Percentiles rank a stretch among this genome's conserved stretches.
phyloP scores from a whole-genome alignment of 2,329 filamentous ascomycete species.

The Sporothrix inflata region DNA sequence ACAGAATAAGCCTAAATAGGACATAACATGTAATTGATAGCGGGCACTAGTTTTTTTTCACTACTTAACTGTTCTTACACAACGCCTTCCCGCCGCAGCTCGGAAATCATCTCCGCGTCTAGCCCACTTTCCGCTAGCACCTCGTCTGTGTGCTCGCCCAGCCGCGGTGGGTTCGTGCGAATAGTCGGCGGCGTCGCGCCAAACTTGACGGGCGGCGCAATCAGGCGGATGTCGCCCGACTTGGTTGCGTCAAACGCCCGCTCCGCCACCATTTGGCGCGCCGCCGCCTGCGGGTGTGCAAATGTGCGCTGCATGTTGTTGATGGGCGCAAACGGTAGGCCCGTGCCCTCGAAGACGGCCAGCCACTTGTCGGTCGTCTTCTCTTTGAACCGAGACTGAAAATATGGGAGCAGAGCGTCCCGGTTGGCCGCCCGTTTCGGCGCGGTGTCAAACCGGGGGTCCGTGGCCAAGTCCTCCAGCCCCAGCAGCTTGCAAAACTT shows the following conservation, averaged over 20 bases:
- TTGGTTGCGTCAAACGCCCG: constrained; percentile 68
- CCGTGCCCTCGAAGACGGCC: constrained; percentile 80
- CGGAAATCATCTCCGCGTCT: constrained; percentile 47
- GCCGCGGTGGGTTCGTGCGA: constrained; percentile 76
- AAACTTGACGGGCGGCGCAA: constrained; percentile 95
- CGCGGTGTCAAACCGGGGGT: constrained; percentile 64
- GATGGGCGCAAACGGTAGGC: constrained; percentile 89
- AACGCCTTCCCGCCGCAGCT: background rate
- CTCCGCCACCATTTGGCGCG: constrained; percentile 87
- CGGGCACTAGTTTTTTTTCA: no score
- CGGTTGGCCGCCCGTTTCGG: constrained; percentile 69
- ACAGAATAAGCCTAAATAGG: no score
- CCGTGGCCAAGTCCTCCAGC: constrained; percentile 63
- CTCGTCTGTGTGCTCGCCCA: constrained; percentile 87
- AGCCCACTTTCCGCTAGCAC: constrained; percentile 67
- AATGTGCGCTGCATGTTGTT: constrained; percentile 89
- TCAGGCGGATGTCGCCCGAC: constrained; percentile 84
- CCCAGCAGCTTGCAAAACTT: constrained; percentile 24
- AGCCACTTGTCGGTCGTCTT: constrained; percentile 91
- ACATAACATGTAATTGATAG: no score
- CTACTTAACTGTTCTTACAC: background rate
- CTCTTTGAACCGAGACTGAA: constrained; percentile 72
- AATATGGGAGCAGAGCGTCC: constrained; percentile 73
- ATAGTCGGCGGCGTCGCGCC: constrained; percentile 79
- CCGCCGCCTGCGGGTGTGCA: constrained; percentile 80